These are phyloP conservation scores for Sugiyamaella valdiviana DNA, from an alignment of 805 yeast genomes.

Conservation along the genomic window DNA sequence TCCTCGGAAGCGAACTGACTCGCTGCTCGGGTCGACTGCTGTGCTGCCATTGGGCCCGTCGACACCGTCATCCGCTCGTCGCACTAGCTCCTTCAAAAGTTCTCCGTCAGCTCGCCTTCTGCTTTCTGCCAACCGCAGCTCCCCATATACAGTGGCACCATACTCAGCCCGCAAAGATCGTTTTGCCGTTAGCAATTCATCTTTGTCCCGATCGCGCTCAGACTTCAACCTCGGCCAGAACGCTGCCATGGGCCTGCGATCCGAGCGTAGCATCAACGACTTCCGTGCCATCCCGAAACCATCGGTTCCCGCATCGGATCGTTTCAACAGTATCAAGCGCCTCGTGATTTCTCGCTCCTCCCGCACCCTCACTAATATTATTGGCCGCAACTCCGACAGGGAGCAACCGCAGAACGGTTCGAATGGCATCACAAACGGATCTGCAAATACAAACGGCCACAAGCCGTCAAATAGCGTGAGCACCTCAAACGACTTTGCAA, in stretches of 20 bases:
- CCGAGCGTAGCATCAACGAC: slow-evolving; percentile 7
- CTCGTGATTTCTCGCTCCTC: slow-evolving; percentile 10
- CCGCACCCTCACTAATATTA: slow-evolving; percentile 6
- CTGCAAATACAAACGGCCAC: neutral
- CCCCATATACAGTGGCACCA: slow-evolving; percentile 12
- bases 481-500: neutral
- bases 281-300: neutral
- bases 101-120: slow-evolving; percentile 13
- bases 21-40: neutral
- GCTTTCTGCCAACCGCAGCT: slow-evolving; percentile 5
- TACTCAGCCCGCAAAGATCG: neutral
- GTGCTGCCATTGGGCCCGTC: neutral
- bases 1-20: neutral
- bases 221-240: slow-evolving; percentile 5
- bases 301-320: neutral
- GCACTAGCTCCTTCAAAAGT: slow-evolving; percentile 10
- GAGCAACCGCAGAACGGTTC: too few relatives aligned
- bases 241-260: neutral
- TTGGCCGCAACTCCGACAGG: neutral
- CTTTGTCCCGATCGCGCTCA: slow-evolving; percentile 4
- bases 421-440: too few relatives aligned
- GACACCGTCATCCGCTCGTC: neutral
- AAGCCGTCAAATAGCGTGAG: neutral
- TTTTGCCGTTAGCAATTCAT: neutral
- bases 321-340: slow-evolving; percentile 6